phyloP scores from a whole-genome alignment of 345 rosid genomes.

The Acer negundo region DNA sequence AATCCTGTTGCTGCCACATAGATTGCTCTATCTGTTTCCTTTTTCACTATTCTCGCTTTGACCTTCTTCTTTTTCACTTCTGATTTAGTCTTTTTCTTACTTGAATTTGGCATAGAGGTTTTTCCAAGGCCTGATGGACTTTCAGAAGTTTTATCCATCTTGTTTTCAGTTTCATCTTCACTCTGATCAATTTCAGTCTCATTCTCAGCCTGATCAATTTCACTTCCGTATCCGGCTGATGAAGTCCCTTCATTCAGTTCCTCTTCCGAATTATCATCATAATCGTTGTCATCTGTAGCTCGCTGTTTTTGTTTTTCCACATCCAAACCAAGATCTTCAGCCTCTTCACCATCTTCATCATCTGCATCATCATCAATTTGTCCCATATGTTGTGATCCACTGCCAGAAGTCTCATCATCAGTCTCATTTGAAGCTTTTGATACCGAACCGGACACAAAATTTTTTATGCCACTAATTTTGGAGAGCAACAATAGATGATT shows the following conservation, averaged over 20 bases:
- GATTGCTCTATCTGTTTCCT: constrained; percentile 50
- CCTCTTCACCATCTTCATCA: constrained; percentile 54
- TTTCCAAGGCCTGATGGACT: constrained; percentile 15
- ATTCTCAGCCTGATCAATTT: constrained; percentile 29
- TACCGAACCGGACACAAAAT: constrained; percentile 35
- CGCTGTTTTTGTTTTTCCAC: constrained; percentile 61
- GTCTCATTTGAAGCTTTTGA: constrained; percentile 44
- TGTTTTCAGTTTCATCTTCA: constrained; percentile 41
- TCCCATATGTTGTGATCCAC: constrained; percentile 28
- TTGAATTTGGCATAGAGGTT: constrained; percentile 26
- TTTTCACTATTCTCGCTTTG: constrained; percentile 24
- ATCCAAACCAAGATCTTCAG: constrained; percentile 87
- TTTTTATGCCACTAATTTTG: constrained; percentile 71
- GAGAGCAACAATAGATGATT: constrained; percentile 63
- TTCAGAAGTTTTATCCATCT: constrained; percentile 35
- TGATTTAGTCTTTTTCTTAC: constrained; percentile 32
- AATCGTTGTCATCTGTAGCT: constrained; percentile 72
- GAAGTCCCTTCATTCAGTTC: constrained; percentile 35
- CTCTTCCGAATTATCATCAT: constrained; percentile 65
- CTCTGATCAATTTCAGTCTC: constrained; percentile 17
- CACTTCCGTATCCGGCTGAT: constrained; percentile 39
- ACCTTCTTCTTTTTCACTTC: constrained; percentile 33
- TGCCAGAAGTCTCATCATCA: constrained; percentile 49
- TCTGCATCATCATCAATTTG: constrained; percentile 38
- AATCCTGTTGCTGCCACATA: constrained; percentile 40